Percentiles rank a stretch among this genome's conserved stretches.
Evolutionary conservation across 495 filamentous ascomycete genomes (phyloP).

Genomic region (Neurospora sp.): DNA sequence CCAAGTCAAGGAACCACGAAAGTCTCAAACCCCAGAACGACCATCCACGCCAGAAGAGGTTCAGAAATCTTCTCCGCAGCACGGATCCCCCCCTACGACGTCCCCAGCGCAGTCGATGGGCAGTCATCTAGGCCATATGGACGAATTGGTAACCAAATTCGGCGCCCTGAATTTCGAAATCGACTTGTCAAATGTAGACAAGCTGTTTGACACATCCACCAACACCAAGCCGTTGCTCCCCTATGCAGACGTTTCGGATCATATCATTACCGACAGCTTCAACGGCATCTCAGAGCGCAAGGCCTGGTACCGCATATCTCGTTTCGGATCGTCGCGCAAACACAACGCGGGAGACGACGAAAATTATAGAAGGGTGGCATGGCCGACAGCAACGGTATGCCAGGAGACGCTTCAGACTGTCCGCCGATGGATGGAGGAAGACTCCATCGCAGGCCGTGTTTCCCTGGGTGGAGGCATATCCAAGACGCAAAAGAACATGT

Average conservation of each 20-base stretch:
- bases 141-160: conserved; percentile 18
- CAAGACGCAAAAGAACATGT: conserved; percentile 37
- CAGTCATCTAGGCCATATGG: background rate
- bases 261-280: conserved; percentile 38
- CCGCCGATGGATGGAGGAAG: conserved; percentile 50
- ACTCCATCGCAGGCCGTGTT: conserved; percentile 40
- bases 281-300: conserved; percentile 45
- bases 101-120: background rate
- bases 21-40: background rate
- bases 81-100: background rate
- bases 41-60: background rate
- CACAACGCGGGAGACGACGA: conserved; percentile 46
- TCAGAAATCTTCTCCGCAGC: background rate
- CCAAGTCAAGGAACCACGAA: conserved; percentile 19
- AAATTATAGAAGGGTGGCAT: conserved; percentile 45
- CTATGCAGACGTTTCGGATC: conserved; percentile 19
- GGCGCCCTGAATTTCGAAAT: conserved; percentile 27
- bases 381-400: conserved; percentile 42
- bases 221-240: background rate
- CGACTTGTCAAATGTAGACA: conserved; percentile 31
- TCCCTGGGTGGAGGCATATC: conserved; percentile 33
- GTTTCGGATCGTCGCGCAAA: conserved; percentile 44
- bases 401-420: conserved; percentile 45
- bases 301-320: conserved; percentile 52
- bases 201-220: conserved; percentile 26